Evolutionary conservation across 2,329 filamentous ascomycete genomes (phyloP).

Genomic region (Cephalotrichum gorgonifer): DNA sequence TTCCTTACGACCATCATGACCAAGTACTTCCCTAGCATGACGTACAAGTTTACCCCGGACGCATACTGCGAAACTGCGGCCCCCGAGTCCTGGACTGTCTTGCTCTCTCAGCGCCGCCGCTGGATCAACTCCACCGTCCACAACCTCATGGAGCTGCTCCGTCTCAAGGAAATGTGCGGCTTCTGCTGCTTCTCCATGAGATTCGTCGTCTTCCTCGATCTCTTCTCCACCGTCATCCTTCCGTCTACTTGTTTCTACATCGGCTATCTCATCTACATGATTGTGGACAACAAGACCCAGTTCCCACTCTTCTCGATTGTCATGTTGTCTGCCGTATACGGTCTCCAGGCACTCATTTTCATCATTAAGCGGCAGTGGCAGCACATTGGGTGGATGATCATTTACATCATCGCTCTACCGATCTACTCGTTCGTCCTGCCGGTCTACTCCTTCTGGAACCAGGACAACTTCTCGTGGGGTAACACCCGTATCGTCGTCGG

Average conservation of each 20-base stretch:
- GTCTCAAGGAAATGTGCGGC: conserved; percentile 86
- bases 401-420: conserved; percentile 91
- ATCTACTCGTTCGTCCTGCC: conserved; percentile 88
- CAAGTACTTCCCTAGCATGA: conserved; percentile 91
- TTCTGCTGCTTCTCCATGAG: conserved; percentile 99
- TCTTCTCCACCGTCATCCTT: conserved; percentile 84
- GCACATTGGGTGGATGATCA: conserved; percentile 98
- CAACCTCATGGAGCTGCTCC: conserved; percentile 85
- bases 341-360: conserved; percentile 92
- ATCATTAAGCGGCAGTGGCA: conserved; percentile 97
- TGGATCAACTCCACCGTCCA: conserved; percentile 99
- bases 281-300: conserved; percentile 58
- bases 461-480: conserved; percentile 98
- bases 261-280: conserved; percentile 73
- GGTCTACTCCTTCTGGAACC: conserved; percentile 98
- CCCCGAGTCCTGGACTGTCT: conserved; percentile 84
- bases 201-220: conserved; percentile 90
- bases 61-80: conserved; percentile 90
- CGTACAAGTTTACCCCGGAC: conserved; percentile 90
- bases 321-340: conserved; percentile 86
- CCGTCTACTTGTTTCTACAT: conserved; percentile 83
- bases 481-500: conserved; percentile 96
- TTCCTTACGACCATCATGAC: conserved; percentile 97
- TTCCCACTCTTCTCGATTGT: conserved; percentile 81
- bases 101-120: conserved; percentile 93